Conservation (phyloP, 1,284 basidiomycete genomes). For the Leccinum brunneo-olivaceum region DNA sequence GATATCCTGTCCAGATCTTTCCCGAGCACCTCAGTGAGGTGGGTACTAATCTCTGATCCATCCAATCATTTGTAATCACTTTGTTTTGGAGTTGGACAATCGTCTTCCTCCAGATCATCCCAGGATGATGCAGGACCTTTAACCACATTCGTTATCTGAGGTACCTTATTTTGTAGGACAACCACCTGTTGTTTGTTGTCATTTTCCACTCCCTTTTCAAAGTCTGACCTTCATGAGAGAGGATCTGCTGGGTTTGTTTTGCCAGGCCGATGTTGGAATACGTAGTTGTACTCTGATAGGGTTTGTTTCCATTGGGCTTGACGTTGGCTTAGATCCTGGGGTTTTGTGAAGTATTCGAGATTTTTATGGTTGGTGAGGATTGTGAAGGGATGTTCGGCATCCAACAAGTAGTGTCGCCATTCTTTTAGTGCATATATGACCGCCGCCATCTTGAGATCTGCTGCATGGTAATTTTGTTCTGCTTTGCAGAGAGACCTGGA, state of each 20-base stretch:
- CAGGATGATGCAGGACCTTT: too few relatives aligned
- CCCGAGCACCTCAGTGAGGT: too few relatives aligned
- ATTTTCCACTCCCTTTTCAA: background rate
- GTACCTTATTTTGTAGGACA: too few relatives aligned
- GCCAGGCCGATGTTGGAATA: background rate
- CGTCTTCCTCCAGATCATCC: too few relatives aligned
- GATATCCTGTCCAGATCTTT: too few relatives aligned
- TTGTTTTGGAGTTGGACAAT: too few relatives aligned
- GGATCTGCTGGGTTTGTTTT: background rate
- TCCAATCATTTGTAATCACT: too few relatives aligned
- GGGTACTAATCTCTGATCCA: too few relatives aligned
- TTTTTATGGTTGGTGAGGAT: background rate
- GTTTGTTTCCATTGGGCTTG: background rate
- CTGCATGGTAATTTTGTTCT: background rate
- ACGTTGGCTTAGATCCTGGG: background rate
- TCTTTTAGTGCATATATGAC: too few relatives aligned
- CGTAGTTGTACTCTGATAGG: background rate
- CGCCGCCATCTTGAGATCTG: background rate
- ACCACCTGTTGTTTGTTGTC: background rate
- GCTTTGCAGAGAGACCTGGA: background rate
- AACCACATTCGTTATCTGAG: too few relatives aligned
- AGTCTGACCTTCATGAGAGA: background rate
- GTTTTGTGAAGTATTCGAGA: background rate
- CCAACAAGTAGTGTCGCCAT: background rate
- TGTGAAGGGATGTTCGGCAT: background rate